Evolutionary conservation across 1,139 yeast genomes (phyloP), one percentile per base, ranked within the genome.

Genomic region (Casaregolazyma suthepensis): DNA sequence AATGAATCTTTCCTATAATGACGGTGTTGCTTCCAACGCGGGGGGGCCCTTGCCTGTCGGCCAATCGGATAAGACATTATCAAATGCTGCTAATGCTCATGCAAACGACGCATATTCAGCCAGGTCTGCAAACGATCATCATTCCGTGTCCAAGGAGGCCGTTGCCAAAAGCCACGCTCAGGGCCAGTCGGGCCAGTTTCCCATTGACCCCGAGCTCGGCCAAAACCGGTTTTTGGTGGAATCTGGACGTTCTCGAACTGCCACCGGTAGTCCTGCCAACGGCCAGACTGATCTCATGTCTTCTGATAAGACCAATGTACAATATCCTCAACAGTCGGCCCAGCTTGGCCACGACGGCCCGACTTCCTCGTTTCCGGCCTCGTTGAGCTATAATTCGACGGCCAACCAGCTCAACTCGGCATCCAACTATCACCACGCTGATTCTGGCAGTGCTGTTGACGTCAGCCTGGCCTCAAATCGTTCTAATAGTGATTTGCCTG

Each of bases 151-250:
- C 1, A 35, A 15, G 40, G 40, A 35, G 5, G 13, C 3, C 9
- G 40, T 15, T 35, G 4, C 40, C 5, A 15, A 35, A 35, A 15
- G 40, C 17, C 40, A 15, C 13, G 5, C 40, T 2, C 40, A 13
- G 17, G 9, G 40, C 17, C 40, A 35, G 13, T 17, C 17, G 2
- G 17, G 40, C 13, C 40, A 35, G 13, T 35, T 40, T 23, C 45
- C 50, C 5, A 47, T 47, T 40, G 50, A 47, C 42, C 50, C 50
- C 9, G 50, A 47, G 22, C 50, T 47, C 19, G 50, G 44, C 19
- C 37, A 40, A 23, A 47, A 47, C 29, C 23, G 50, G 2, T 47
- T 47, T 26, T 19, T 47, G 4, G 7, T 29, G 6, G 45, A 40
- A 18, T 18, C 22, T 15, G 15, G 17, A 23, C 45, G 17, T 15